A percentile compares a stretch with the other conserved stretches of the same genome.
These are phyloP conservation scores for Chytriomyces sp. DNA, from an alignment of 192 early-diverging fungal species.

Conservation along the genomic window DNA sequence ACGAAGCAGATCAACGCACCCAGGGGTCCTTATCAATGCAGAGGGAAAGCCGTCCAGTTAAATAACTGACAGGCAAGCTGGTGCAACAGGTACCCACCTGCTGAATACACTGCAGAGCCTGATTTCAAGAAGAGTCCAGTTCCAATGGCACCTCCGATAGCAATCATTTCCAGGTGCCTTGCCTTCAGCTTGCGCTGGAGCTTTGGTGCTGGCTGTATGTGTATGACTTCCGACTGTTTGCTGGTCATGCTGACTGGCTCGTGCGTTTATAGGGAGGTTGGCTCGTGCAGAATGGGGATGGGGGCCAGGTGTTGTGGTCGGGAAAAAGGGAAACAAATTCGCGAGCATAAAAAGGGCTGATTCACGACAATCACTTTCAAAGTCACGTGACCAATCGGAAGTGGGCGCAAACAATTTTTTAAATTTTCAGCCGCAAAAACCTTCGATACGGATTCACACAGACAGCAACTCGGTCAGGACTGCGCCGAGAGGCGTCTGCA, in stretches of 20 bases:
- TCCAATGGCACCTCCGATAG: constrained; percentile 32
- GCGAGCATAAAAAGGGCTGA: too few species aligned
- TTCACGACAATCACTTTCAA: too few species aligned
- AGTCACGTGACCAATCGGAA: too few species aligned
- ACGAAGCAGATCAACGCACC: not conserved
- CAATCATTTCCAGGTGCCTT: constrained; percentile 16
- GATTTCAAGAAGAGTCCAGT: constrained; percentile 85
- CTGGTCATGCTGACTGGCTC: too few species aligned
- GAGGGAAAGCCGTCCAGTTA: constrained; percentile 61
- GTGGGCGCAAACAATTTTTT: too few species aligned
- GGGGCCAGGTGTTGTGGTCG: too few species aligned
- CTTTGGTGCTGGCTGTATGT: too few species aligned
- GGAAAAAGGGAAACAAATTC: too few species aligned
- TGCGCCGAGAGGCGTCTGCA: constrained; percentile 21
- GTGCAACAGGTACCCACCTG: constrained; percentile 72
- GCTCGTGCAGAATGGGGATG: too few species aligned
- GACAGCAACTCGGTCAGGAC: constrained; percentile 27
- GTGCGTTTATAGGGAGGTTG: too few species aligned
- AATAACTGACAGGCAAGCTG: constrained; percentile 40
- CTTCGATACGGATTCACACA: not conserved
- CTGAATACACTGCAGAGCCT: constrained; percentile 63
- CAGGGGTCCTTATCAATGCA: constrained; percentile 16
- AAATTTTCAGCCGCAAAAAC: not conserved
- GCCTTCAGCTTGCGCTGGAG: too few species aligned
- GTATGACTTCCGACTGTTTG: too few species aligned